These are phyloP conservation scores for Rhododendron williamsianum DNA, from an alignment of 148 eudicot species.

Conservation along the genomic window DNA sequence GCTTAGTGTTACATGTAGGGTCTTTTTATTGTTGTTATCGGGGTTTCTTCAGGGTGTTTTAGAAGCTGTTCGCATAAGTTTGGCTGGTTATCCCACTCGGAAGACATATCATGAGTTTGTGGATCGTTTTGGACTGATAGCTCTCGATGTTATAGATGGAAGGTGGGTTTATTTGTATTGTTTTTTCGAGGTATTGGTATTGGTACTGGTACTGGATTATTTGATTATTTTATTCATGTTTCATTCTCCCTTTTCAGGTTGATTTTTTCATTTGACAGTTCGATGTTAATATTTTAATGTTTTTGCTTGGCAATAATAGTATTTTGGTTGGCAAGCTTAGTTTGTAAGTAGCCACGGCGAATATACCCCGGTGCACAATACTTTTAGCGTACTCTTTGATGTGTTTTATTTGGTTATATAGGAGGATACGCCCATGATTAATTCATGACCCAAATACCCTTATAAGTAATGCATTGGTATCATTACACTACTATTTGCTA, in stretches of 20 bases:
- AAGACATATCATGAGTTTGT: constrained; percentile 84
- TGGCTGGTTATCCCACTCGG: constrained; percentile 97
- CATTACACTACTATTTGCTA: not conserved
- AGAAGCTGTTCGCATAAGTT: constrained; percentile 94
- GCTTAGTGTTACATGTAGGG: not conserved
- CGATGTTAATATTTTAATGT: not conserved
- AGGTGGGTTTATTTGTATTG: constrained; percentile 37
- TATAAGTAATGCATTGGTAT: not conserved
- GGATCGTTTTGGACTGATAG: constrained; percentile 87
- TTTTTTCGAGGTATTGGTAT: not conserved
- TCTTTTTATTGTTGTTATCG: not conserved
- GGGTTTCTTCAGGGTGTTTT: constrained; percentile 69
- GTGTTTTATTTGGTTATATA: not conserved
- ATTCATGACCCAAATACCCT: not conserved
- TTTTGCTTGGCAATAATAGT: not conserved
- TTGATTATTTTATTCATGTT: not conserved
- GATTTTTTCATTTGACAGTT: not conserved
- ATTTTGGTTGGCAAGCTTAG: not conserved
- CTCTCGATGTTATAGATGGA: constrained; percentile 61
- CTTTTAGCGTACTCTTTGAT: not conserved
- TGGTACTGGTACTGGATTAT: not conserved
- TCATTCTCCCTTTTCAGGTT: not conserved
- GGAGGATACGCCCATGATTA: not conserved
- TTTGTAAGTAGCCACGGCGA: not conserved
- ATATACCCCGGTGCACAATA: not conserved